Conservation (phyloP, 805 yeast genomes). For the Candida ovalis region DNA sequence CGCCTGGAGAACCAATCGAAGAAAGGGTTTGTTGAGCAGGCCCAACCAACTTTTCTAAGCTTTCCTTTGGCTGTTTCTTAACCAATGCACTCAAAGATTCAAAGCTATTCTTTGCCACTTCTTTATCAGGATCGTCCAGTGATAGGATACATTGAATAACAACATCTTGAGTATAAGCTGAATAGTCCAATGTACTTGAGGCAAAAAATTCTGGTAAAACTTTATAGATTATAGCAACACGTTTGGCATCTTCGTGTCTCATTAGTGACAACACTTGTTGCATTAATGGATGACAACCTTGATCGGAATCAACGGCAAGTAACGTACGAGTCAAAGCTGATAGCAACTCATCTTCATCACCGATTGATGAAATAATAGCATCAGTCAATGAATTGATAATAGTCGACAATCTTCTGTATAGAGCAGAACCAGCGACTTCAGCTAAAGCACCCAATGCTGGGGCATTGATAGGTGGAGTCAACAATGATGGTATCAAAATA, state of each 20-base stretch:
- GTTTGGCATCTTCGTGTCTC: conserved; percentile 67
- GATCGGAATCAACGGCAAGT: conserved; percentile 67
- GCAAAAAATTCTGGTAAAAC: conserved; percentile 72
- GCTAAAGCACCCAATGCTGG: conserved; percentile 82
- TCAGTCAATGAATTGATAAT: conserved; percentile 73
- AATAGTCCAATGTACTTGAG: conserved; percentile 62
- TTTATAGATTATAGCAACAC: conserved; percentile 58
- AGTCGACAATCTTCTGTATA: conserved; percentile 65
- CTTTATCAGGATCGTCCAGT: conserved; percentile 64
- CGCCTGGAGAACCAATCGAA: conserved; percentile 57
- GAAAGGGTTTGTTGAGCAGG: conserved; percentile 77
- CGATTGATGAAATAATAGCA: conserved; percentile 41
- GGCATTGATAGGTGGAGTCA: conserved; percentile 86
- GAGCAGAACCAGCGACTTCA: conserved; percentile 81
- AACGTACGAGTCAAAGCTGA: conserved; percentile 66
- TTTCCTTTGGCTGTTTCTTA: conserved; percentile 68
- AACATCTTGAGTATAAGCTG: conserved; percentile 71
- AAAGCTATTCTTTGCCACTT: conserved; percentile 62
- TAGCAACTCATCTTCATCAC: conserved; percentile 38
- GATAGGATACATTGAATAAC: conserved; percentile 64
- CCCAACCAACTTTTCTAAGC: conserved; percentile 69
- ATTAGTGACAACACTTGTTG: conserved; percentile 74
- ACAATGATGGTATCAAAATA: conserved; percentile 78
- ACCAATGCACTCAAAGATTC: conserved; percentile 64
- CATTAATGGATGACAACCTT: conserved; percentile 80